Conservation (phyloP, 2,329 filamentous ascomycete species). For the Onygenales sp. region DNA sequence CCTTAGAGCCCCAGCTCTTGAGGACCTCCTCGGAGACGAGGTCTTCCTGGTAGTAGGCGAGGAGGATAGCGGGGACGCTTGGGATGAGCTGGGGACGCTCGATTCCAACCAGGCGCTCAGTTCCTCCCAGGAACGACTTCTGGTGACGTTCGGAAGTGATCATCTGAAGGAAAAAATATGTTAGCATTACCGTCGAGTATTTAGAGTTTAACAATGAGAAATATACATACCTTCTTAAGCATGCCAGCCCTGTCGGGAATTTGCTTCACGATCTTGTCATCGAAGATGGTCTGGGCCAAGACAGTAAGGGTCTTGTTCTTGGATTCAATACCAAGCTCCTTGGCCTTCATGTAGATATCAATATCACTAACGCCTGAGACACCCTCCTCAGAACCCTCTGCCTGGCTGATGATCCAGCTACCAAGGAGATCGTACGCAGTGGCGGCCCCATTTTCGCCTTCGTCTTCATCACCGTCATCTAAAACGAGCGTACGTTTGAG, state of each 20-base stretch:
- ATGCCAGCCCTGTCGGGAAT: slow-evolving; percentile 74
- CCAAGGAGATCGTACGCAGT: slow-evolving; percentile 84
- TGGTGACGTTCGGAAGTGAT: slow-evolving; percentile 87
- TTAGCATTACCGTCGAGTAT: slow-evolving; percentile 2
- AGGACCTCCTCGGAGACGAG: slow-evolving; percentile 80
- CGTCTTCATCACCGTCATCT: slow-evolving; percentile 71
- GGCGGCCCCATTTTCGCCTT: slow-evolving; percentile 64
- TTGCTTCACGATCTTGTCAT: slow-evolving; percentile 80
- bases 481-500: slow-evolving; percentile 87
- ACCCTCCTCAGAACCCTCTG: slow-evolving; percentile 58
- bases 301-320: slow-evolving; percentile 93
- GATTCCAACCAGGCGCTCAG: slow-evolving; percentile 81
- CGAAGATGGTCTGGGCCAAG: slow-evolving; percentile 86
- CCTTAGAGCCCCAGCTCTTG: slow-evolving; percentile 84
- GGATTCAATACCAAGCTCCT: slow-evolving; percentile 84
- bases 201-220: neutral
- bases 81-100: slow-evolving; percentile 70
- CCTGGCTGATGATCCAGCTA: slow-evolving; percentile 76
- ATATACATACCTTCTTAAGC: slow-evolving; percentile 66
- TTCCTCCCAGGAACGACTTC: slow-evolving; percentile 89
- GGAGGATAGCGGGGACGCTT: slow-evolving; percentile 74
- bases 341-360: slow-evolving; percentile 91
- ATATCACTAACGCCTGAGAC: slow-evolving; percentile 77
- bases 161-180: slow-evolving; percentile 41
- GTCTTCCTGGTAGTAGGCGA: slow-evolving; percentile 85